These are phyloP conservation scores for Blastomyces emzantsi DNA, from an alignment of 2,329 filamentous ascomycete genomes.

Conservation along the genomic window DNA sequence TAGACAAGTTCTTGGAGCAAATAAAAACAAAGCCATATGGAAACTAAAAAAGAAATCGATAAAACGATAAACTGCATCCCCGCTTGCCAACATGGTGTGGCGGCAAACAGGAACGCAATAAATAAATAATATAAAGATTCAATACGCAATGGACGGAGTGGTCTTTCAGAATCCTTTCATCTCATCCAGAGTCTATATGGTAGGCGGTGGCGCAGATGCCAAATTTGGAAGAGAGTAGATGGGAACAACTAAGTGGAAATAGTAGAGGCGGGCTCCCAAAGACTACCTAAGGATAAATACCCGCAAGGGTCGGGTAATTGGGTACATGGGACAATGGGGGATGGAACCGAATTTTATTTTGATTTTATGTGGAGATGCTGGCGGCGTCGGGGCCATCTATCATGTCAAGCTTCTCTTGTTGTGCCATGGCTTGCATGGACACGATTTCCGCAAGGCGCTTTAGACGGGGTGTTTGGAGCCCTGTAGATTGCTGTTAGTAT, in stretches of 20 bases:
- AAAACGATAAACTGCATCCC: not conserved
- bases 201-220: not conserved
- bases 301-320: not conserved
- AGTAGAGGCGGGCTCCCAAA: not conserved
- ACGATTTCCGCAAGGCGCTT: slow-evolving; percentile 98
- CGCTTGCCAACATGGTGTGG: not conserved
- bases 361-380: slow-evolving; percentile 11
- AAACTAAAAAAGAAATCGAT: not conserved
- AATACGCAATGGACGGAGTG: not conserved
- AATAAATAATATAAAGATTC: not conserved
- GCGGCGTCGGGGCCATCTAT: slow-evolving; percentile 22
- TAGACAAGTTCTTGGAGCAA: not conserved
- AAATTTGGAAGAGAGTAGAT: not conserved
- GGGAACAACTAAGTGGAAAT: not conserved
- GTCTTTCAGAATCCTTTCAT: not conserved
- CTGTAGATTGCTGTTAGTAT: slow-evolving; percentile 40
- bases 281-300: not conserved
- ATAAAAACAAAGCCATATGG: not conserved
- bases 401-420: slow-evolving; percentile 72
- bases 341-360: not conserved
- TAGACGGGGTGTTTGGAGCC: slow-evolving; percentile 89
- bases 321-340: not conserved
- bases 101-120: not conserved
- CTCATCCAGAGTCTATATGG: not conserved
- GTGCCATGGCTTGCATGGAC: slow-evolving; percentile 88